Base-by-base conservation (phyloP, 2,329 filamentous ascomycete species). In the Trichocomaceae sp. region DNA sequence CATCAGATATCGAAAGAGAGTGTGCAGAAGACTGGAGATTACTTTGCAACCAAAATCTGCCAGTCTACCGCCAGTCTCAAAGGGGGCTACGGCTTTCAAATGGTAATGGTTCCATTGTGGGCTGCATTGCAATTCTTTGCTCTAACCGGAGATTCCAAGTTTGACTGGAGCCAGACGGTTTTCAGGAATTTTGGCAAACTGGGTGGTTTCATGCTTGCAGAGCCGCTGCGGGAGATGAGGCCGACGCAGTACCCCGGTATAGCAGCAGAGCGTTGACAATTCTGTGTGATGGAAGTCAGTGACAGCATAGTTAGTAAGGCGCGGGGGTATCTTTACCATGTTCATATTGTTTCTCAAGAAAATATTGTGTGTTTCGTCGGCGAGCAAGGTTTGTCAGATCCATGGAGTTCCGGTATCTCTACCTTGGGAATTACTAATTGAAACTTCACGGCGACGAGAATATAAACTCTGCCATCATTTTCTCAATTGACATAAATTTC, bases 1-100 rank as follows among this genome's bases (percentile, higher is more conserved):
- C 42, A 56, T 33, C 20, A 22, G 5, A 29, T 23, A 10, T 37
- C 44, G 23, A 52, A 23, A 35, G 49, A 52, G 35, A 47, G n/a
- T n/a, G 33, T 47, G 15, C 39, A 45, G 41, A 48, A 52, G n/a
- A 19, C 50, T n/a, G 54, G 37, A 12, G 54, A 52, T 10, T 56
- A 52, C 46, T 56, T 52, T 42, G 54, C 54, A 20, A 56, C 45
- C n/a, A 56, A 56, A 37, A 56, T 56, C 19, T 56, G 54, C 31
- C 54, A 56, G 33, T 56, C 54, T 13, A 23, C 46, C 15, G 49
- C 54, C 9, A 49, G 39, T 12, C 54, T 56, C 29, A 45, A 13
- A 39, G 54, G 50, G 13, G 54, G 54, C 19, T 56, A 56, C 22
- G 54, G 54, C 10, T 56, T 56, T 33, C 54, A 56, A 26, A 52